Conservation (phyloP, 2,329 filamentous ascomycete species). For the Pyrenochaeta sp. region DNA sequence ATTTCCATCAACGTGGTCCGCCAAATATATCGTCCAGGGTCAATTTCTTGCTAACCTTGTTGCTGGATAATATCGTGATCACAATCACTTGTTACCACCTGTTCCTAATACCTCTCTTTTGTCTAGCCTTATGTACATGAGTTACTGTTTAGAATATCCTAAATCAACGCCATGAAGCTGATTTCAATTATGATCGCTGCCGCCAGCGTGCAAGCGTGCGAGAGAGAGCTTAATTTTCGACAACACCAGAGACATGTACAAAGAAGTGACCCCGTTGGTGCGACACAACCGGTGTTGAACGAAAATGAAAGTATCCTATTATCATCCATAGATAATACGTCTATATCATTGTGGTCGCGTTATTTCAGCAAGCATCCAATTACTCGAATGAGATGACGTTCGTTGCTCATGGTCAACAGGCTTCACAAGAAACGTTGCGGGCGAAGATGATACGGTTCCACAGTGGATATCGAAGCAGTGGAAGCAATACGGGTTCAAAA, state of each 20-base stretch:
- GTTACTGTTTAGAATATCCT: too few species aligned
- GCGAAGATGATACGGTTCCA: conserved; percentile 48
- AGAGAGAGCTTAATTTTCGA: too few species aligned
- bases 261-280: conserved; percentile 30
- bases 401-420: conserved; percentile 27
- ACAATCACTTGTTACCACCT: too few species aligned
- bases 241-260: conserved; percentile 30
- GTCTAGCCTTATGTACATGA: too few species aligned
- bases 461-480: conserved; percentile 51
- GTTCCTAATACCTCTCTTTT: too few species aligned
- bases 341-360: conserved; percentile 45
- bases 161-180: too few species aligned
- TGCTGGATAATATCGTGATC: too few species aligned
- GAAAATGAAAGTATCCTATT: conserved; percentile 49
- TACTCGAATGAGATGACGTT: neutral
- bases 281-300: conserved; percentile 45
- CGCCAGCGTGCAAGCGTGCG: too few species aligned
- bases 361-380: conserved; percentile 42
- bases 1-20: too few species aligned
- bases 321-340: conserved; percentile 52
- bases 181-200: too few species aligned
- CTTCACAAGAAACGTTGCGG: conserved; percentile 46
- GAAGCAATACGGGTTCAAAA: conserved; percentile 46
- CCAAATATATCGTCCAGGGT: too few species aligned
- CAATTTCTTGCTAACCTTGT: too few species aligned